These are phyloP conservation scores for Myrica gale DNA, from an alignment of 306 rosid species.

Conservation along the genomic window DNA sequence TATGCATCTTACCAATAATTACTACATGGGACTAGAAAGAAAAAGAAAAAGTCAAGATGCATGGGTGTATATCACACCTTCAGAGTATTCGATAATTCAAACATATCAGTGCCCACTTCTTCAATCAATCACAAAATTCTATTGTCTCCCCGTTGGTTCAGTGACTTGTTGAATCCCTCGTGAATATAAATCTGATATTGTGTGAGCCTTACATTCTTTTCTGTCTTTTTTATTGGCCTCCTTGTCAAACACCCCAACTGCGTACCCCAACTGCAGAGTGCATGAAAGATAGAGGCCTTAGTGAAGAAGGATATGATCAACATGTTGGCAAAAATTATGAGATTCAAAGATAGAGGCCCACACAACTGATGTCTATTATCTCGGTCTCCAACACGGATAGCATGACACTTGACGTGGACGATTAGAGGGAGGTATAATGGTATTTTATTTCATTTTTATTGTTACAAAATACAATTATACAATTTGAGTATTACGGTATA, in stretches of 20 bases:
- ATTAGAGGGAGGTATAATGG: too few species aligned
- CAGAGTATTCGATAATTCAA: neutral
- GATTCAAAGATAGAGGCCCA: too few species aligned
- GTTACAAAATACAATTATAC: too few species aligned
- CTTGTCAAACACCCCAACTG: conserved; percentile 81
- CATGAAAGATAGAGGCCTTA: neutral
- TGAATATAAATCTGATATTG: neutral
- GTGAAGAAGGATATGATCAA: neutral
- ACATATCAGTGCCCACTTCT: neutral
- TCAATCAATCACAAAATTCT: neutral
- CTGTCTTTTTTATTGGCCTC: conserved; percentile 21
- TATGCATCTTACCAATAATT: neutral
- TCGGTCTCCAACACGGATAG: too few species aligned
- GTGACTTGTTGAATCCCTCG: neutral
- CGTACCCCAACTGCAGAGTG: conserved; percentile 43
- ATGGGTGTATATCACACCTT: neutral
- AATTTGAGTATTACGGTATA: too few species aligned
- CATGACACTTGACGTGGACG: too few species aligned
- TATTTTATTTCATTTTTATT: too few species aligned
- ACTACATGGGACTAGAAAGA: too few species aligned
- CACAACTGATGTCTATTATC: too few species aligned
- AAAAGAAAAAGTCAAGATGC: neutral
- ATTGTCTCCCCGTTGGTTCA: neutral
- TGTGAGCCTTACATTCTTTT: neutral
- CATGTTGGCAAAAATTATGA: neutral